Conservation (phyloP, 2,329 filamentous ascomycete genomes). For the Penicillium sp. region DNA sequence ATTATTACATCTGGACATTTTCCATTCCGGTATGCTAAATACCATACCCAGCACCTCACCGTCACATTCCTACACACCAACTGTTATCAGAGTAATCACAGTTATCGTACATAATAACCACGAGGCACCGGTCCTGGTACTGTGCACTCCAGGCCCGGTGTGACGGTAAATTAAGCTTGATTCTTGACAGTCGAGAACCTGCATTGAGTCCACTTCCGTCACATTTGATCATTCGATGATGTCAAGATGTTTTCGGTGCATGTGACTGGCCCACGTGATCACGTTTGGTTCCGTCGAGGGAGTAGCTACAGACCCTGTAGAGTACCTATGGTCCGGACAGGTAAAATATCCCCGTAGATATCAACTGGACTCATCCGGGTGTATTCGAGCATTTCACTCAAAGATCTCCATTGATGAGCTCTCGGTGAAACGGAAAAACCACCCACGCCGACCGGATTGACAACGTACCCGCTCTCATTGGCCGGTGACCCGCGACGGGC, state of each 20-base stretch:
- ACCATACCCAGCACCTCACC: conserved; percentile 13
- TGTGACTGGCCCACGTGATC: conserved; percentile 1
- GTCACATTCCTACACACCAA: conserved; percentile 17
- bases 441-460: not conserved
- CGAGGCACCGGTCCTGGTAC: not conserved
- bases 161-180: not conserved
- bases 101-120: not conserved
- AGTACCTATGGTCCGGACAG: not conserved
- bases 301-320: not conserved
- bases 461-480: conserved; percentile 23
- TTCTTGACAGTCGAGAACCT: not conserved
- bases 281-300: not conserved
- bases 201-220: not conserved
- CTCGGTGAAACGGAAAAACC: conserved; percentile 10
- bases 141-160: not conserved
- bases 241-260: conserved; percentile 3
- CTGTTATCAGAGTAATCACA: conserved; percentile 6
- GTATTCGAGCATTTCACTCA: not conserved
- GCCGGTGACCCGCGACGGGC: conserved; percentile 11
- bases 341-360: no score
- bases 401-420: not conserved
- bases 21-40: conserved; percentile 21
- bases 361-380: not conserved
- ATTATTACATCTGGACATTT: conserved; percentile 15
- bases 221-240: conserved; percentile 5